Evolutionary conservation across 169 alveolate species (phyloP), one percentile per base, ranked within the genome.

Genomic region (Eimeria sp.): DNA sequence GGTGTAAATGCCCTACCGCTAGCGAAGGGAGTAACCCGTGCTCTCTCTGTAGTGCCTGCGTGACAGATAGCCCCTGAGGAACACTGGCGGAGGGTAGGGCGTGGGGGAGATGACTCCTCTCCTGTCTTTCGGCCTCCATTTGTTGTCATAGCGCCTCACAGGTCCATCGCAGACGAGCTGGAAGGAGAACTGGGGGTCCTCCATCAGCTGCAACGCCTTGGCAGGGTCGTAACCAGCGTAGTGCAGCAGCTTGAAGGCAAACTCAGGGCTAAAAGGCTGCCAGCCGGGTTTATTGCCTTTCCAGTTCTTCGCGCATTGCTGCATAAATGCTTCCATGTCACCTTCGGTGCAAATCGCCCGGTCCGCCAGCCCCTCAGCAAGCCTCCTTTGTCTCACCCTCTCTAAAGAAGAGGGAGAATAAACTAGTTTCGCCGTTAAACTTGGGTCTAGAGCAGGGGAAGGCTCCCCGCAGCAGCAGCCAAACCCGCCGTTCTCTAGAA

Each of bases 191-290:
- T 97, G 97, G 30, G 98, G 98, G 93, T 98, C 98, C 95, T 97
- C 97, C 98, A 98, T 95, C 27, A 97, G 84, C 96, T 97, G 97
- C 88, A 98, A 80, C 27, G 99, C 99, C 95, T 93, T 97, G 40
- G 97, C 97, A 18, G 99, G 99, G 95, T 98, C 98, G 95, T 98
- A 98, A 63, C 97, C 99, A 20, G 98, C 98, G 67, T 96, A 97
- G 96, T 98, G 99, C 92, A 98, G 96, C 65, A 98, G 96, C 88
- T 98, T 98, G 96, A 96, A 98, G 49, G 99, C 99, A 61, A 97
- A 98, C 97, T 98, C 99, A 7, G 99, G 99, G 84, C 98, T 97
- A 87, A 98, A 98, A 40, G 99, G 99, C 89, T 98, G 99, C 99
- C 99, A 98, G 20, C 98, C 99, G 18, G 98, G 98, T 70, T 97